Evolutionary conservation across 306 rosid species (phyloP).

Genomic region (Abrus precatorius): DNA sequence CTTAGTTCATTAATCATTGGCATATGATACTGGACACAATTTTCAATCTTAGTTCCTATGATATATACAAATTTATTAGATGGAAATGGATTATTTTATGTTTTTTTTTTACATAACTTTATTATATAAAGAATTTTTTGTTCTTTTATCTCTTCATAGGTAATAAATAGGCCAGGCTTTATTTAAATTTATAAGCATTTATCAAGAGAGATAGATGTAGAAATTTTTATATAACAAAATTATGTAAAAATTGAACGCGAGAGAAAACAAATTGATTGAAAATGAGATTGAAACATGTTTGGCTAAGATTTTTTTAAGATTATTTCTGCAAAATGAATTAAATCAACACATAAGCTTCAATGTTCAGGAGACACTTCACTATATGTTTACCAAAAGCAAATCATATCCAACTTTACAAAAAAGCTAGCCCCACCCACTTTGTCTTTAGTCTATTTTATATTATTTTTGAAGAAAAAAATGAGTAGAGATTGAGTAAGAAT

Average conservation of each 20-base stretch:
- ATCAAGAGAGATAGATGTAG: too few species aligned
- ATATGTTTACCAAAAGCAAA: too few species aligned
- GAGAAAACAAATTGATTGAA: not conserved
- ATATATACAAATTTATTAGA: not conserved
- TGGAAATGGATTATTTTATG: too few species aligned
- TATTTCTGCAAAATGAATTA: not conserved
- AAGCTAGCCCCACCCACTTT: not conserved
- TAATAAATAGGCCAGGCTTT: not conserved
- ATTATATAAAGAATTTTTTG: not conserved
- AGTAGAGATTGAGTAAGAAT: too few species aligned
- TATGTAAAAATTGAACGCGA: too few species aligned
- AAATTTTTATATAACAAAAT: too few species aligned
- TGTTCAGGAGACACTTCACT: not conserved
- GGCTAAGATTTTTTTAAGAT: not conserved
- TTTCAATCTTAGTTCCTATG: not conserved
- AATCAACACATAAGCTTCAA: not conserved
- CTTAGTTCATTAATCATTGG: slow-evolving; percentile 23
- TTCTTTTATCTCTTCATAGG: too few species aligned
- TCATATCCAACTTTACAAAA: not conserved
- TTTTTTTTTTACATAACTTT: too few species aligned
- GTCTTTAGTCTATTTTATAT: too few species aligned
- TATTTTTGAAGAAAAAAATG: too few species aligned
- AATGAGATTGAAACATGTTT: not conserved
- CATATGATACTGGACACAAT: slow-evolving; percentile 36
- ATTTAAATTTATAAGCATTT: too few species aligned